These are phyloP conservation scores for Cryptococcus neoformans DNA, from an alignment of 1,284 basidiomycete genomes.

Conservation along the genomic window DNA sequence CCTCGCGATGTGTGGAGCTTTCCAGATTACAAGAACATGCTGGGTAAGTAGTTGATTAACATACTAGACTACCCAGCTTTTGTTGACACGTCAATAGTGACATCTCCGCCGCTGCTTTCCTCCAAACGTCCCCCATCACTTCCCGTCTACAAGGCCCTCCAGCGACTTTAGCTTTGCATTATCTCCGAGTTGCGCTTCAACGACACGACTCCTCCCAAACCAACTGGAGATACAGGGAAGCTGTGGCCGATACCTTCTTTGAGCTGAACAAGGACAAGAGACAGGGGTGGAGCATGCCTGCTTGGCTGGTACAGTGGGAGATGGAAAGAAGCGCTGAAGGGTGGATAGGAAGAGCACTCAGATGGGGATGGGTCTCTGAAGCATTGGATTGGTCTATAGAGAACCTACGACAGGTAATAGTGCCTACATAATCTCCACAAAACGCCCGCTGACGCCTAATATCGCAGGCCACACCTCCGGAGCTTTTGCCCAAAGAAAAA, in stretches of 20 bases:
- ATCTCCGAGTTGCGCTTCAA: slow-evolving; percentile 73
- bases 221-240: slow-evolving; percentile 70
- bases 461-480: slow-evolving; percentile 58
- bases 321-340: slow-evolving; percentile 34
- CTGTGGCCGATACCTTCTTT: slow-evolving; percentile 71
- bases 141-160: slow-evolving; percentile 78
- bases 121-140: slow-evolving; percentile 68
- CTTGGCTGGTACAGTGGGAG: slow-evolving; percentile 68
- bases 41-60: slow-evolving; percentile 43
- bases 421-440: neutral
- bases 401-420: slow-evolving; percentile 65
- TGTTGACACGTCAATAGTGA: slow-evolving; percentile 52
- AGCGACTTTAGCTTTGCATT: slow-evolving; percentile 80
- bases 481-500: slow-evolving; percentile 57
- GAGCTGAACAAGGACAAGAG: slow-evolving; percentile 57
- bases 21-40: slow-evolving; percentile 52
- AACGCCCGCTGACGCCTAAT: neutral
- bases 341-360: slow-evolving; percentile 50
- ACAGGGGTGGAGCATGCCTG: slow-evolving; percentile 57
- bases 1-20: slow-evolving; percentile 73
- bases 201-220: slow-evolving; percentile 72
- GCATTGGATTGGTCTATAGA: slow-evolving; percentile 70
- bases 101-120: slow-evolving; percentile 69
- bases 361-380: slow-evolving; percentile 72
- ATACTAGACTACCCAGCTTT: slow-evolving; percentile 1